Percentiles rank a stretch among this genome's conserved stretches.
These are phyloP conservation scores for Heritiera littoralis DNA, from an alignment of 345 rosid genomes.

Conservation along the genomic window DNA sequence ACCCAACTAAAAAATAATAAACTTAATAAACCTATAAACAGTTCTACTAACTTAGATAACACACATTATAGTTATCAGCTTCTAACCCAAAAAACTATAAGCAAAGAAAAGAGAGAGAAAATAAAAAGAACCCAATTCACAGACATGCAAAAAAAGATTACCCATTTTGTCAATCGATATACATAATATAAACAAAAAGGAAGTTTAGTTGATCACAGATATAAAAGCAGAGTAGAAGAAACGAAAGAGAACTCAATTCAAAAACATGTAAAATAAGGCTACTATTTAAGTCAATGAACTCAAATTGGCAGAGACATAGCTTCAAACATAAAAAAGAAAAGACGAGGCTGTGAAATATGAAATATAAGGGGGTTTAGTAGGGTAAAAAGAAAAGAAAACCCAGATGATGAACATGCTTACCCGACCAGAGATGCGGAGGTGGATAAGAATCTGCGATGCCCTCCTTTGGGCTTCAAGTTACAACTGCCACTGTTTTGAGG, in stretches of 20 bases:
- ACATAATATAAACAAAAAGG: no score
- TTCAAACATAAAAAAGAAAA: background rate
- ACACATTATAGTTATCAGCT: no score
- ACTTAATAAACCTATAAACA: no score
- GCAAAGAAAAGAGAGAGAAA: no score
- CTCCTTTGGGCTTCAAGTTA: background rate
- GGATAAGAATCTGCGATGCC: background rate
- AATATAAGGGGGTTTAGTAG: background rate
- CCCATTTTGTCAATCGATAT: no score
- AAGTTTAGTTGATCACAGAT: no score
- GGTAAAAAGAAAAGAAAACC: background rate
- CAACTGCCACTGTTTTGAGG: background rate
- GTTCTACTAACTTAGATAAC: no score
- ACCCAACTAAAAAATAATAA: no score
- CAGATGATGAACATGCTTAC: background rate
- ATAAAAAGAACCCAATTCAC: no score
- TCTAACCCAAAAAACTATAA: no score
- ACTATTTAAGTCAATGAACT: background rate
- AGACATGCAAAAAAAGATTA: no score
- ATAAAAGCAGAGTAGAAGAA: no score
- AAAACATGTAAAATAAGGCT: background rate
- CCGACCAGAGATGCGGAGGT: slow-evolving; percentile 1
- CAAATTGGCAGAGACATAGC: background rate
- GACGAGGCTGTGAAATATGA: background rate
- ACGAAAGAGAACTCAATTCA: background rate